Conservation (phyloP, 1,284 basidiomycete genomes). For the Abortiporus biennis region DNA sequence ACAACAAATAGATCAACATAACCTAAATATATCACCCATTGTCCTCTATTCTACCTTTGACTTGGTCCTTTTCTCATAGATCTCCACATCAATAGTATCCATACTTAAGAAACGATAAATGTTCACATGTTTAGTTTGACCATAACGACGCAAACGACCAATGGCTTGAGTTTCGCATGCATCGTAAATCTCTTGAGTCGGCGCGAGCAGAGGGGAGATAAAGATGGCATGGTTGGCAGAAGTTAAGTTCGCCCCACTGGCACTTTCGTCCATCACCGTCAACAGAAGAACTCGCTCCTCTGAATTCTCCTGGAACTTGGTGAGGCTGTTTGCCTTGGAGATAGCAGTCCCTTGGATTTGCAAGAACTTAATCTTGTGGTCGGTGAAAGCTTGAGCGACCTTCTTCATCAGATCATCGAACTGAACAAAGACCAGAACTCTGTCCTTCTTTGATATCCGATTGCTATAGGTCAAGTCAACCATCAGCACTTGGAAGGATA, state of each 20-base stretch:
- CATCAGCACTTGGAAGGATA: not conserved
- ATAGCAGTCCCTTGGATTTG: conserved; percentile 80
- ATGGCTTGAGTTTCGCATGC: conserved; percentile 89
- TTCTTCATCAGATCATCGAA: conserved; percentile 91
- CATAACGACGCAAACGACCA: conserved; percentile 83
- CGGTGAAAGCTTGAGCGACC: conserved; percentile 75
- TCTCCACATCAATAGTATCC: conserved; percentile 84
- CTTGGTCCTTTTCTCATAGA: conserved; percentile 50
- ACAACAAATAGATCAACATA: too few species aligned
- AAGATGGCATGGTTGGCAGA: conserved; percentile 94
- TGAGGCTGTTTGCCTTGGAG: conserved; percentile 73
- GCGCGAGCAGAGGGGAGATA: conserved; percentile 82
- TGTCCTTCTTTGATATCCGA: conserved; percentile 67
- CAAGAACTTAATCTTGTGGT: conserved; percentile 70
- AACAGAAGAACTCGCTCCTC: conserved; percentile 79
- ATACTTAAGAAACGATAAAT: conserved; percentile 78
- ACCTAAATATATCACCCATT: too few species aligned
- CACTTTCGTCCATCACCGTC: conserved; percentile 91
- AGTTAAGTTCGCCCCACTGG: conserved; percentile 89
- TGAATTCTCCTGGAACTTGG: conserved; percentile 77
- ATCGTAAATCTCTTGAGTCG: conserved; percentile 75
- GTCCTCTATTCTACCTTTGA: not conserved
- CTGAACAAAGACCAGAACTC: conserved; percentile 89
- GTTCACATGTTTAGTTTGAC: conserved; percentile 75
- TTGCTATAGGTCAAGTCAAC: conserved; percentile 35